These are phyloP conservation scores for Colletotrichum gigasporum DNA, from an alignment of 2,329 filamentous ascomycete genomes.

Conservation along the genomic window DNA sequence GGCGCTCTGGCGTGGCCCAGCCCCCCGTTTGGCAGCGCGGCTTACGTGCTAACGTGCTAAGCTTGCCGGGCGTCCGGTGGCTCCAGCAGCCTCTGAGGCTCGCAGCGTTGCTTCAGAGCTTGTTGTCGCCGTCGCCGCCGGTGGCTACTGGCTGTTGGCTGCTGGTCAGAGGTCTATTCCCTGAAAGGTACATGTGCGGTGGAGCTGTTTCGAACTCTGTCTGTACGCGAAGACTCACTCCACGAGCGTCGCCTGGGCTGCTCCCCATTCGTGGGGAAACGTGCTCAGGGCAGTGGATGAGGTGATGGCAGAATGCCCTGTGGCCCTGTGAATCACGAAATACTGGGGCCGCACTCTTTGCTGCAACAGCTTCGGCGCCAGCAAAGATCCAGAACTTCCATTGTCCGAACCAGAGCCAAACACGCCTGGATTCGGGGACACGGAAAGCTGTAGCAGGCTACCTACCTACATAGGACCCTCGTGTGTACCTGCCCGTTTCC, in stretches of 20 bases:
- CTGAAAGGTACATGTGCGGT: conserved; percentile 3
- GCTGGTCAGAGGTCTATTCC: conserved; percentile 5
- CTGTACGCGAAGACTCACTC: background rate
- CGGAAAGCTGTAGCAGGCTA: background rate
- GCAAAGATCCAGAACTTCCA: background rate
- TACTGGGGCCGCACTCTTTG: background rate
- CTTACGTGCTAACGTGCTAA: no score
- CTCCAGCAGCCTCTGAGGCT: background rate
- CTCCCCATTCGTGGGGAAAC: conserved; percentile 26
- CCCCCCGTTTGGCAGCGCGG: no score
- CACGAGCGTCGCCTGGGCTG: no score
- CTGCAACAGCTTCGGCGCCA: background rate
- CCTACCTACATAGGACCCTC: background rate
- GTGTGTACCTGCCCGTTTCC: background rate
- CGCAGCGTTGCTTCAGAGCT: no score
- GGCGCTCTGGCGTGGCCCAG: background rate
- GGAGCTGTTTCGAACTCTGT: conserved; percentile 28
- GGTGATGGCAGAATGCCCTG: conserved; percentile 14
- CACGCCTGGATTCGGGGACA: background rate
- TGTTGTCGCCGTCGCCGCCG: no score
- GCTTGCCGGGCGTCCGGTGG: background rate
- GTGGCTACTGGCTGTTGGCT: no score
- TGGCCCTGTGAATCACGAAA: conserved; percentile 8
- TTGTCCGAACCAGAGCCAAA: background rate
- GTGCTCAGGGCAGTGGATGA: conserved; percentile 32